Conservation (phyloP, 805 yeast genomes). For the Groenewaldozyma tartarivorans region DNA sequence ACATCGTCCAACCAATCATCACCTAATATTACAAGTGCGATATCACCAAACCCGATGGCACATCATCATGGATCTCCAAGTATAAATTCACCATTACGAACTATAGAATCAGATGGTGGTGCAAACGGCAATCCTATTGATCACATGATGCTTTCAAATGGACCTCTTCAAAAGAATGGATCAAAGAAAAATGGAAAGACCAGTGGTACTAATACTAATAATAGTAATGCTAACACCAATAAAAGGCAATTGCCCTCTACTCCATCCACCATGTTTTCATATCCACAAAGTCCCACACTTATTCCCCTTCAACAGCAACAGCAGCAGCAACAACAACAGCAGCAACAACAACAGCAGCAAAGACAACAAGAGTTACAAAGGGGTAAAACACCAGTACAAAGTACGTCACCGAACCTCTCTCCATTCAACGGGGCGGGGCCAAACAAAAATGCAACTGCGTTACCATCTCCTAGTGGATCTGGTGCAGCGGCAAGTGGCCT, state of each 20-base stretch:
- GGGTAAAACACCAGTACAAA: not conserved
- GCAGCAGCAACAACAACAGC: not conserved
- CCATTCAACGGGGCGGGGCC: not conserved
- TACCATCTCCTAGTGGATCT: conserved; percentile 1
- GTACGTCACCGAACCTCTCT: not conserved
- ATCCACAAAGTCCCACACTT: conserved; percentile 10
- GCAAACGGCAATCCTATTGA: conserved; percentile 13
- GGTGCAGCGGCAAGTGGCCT: not conserved
- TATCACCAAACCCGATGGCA: not conserved
- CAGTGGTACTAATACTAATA: not conserved
- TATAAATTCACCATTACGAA: not conserved
- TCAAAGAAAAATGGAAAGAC: not conserved
- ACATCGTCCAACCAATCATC: conserved; percentile 14
- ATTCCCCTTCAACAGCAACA: conserved; percentile 1
- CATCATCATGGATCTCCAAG: conserved; percentile 1
- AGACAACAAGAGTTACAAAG: not conserved
- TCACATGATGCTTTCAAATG: conserved; percentile 11
- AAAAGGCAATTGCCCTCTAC: conserved; percentile 9
- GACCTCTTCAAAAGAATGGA: not conserved
- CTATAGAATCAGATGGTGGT: too few relatives aligned
- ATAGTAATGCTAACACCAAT: not conserved
- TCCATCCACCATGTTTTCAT: conserved; percentile 14
- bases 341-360: not conserved
- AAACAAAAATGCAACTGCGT: too few relatives aligned
- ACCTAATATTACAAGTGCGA: conserved; percentile 7